Base-by-base conservation (phyloP, 1,284 basidiomycete genomes). In the Lentinula novae-zelandiae region DNA sequence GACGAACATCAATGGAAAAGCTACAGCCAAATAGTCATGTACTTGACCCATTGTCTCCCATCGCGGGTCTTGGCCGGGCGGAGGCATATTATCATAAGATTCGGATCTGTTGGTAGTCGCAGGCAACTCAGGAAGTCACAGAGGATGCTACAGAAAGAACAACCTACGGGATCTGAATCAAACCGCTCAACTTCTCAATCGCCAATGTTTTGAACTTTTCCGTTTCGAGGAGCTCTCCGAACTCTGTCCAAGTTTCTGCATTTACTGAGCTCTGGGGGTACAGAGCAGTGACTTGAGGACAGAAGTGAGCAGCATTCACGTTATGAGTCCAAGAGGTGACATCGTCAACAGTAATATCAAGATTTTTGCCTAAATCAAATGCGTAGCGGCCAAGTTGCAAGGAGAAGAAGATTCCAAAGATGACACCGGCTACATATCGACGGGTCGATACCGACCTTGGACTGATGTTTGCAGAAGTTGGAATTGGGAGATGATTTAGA, bases 121-220 rank as follows among this genome's bases (percentile, higher is more conserved):
- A 89, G 79, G 89, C 84, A 77, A 92, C 92, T 57, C 92, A 73
- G 63, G 92, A 72, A 1, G 87, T 93, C 73, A 95, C 92, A 4
- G 91, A 89, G 15, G 74, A 20, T 17, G 17, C 17, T 17, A 95
- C 92, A 0, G 9, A 7, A 51, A 40, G 39, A 22, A 57, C 39
- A 3, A 71, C 76, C 70, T 61, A 80, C 79, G 75, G 75, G 50
- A 81, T 67, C 50, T 71, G 72, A 2, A 82, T 77, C 57, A 86
- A 84, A 4, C 82, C 84, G 39, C 75, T 75, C 12, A 88, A 72
- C 81, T 80, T 85, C 48, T 80, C 72, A 9, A 84, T 73, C 0
- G 83, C 81, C 57, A 75, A 73, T 12, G 65, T 60, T 67, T 78
- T 74, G 74, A 84, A 86, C 22, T 65, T 70, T 3, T 79, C 70